Conservation (phyloP, 768 basidiomycete species). For the Chiua virens region DNA sequence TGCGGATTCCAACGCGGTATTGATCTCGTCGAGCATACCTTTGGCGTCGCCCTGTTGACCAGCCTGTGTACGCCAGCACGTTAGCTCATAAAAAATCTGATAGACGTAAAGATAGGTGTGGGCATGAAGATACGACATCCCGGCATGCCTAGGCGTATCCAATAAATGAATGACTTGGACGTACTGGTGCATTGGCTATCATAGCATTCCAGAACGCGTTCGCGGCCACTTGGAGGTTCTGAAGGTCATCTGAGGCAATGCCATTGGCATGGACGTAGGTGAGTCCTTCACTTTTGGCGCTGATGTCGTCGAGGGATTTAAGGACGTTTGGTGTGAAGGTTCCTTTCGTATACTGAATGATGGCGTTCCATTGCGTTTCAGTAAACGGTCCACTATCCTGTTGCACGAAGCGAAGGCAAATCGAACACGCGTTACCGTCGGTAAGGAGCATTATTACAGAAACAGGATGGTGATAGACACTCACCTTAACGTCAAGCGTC, state of each 20-base stretch:
- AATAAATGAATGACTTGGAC: not conserved
- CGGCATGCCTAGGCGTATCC: too few species aligned
- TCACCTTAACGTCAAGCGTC: not conserved
- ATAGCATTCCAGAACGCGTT: not conserved
- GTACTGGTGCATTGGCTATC: not conserved
- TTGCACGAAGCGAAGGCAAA: not conserved
- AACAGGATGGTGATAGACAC: not conserved
- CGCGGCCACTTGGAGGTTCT: not conserved
- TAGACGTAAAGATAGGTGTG: too few species aligned
- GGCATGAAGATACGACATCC: too few species aligned
- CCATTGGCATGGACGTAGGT: rapidly evolving
- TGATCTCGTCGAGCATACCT: too few species aligned
- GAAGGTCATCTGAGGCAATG: not conserved
- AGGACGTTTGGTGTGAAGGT: rapidly evolving
- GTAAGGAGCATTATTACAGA: not conserved
- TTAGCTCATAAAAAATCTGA: too few species aligned
- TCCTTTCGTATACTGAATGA: rapidly evolving
- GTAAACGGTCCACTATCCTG: not conserved
- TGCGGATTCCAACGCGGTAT: too few species aligned
- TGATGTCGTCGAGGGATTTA: not conserved
- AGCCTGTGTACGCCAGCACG: too few species aligned
- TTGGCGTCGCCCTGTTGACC: too few species aligned
- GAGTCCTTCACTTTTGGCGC: not conserved
- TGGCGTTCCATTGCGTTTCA: not conserved
- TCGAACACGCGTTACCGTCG: too few species aligned